Base-by-base conservation (phyloP, 192 early-diverging fungal genomes). In the Coemansia sp. region DNA sequence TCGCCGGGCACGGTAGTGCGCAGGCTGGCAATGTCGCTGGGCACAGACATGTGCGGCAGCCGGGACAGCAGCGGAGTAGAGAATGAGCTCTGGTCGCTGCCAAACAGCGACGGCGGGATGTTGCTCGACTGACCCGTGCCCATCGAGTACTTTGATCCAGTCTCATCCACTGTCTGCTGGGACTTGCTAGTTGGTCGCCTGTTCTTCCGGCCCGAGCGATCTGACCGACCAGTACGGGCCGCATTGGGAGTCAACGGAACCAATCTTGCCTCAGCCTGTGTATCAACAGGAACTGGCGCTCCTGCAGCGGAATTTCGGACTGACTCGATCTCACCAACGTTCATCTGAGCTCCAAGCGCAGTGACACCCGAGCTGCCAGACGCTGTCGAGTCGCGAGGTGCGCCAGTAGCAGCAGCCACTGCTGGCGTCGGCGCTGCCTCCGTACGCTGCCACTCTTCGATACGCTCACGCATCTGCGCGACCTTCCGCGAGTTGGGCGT, bases 71-170 rank as follows among this genome's bases (percentile, higher is more conserved):
- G 59, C 15, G 80, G 80, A 35, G 80, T 77, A 63, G 58, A 68
- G 56, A 82, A 82, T 2, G 58, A 47, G 55, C 80, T 82, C 45
- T 76, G 73, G 71, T 82, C 80, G 66, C 71, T 74, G 65, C 80
- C 80, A 65, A 69, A 82, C 50, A 82, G 71, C 62, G 80, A 82
- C 24, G 80, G 80, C 35, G 75, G 62, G 12, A 74, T 58, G 63
- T 82, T 82, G 75, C 80, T 82, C 20, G 80, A 82, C 66, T 71
- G 74, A 35, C 52, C 68, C 1, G 74, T 76, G 53, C 40, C 74
- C 11, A 34, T 55, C 34, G 79, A 76, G 56, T 73, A 59, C 68
- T 76, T 72, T 10, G 79, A 76, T 2, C 67, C 74, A 37, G 53
- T 34, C 53, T 56, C 53, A 29, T 53, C 50, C 50, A 53, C 64